Base-by-base conservation (phyloP, 805 yeast species). In the Yamadazyma nakazawae region DNA sequence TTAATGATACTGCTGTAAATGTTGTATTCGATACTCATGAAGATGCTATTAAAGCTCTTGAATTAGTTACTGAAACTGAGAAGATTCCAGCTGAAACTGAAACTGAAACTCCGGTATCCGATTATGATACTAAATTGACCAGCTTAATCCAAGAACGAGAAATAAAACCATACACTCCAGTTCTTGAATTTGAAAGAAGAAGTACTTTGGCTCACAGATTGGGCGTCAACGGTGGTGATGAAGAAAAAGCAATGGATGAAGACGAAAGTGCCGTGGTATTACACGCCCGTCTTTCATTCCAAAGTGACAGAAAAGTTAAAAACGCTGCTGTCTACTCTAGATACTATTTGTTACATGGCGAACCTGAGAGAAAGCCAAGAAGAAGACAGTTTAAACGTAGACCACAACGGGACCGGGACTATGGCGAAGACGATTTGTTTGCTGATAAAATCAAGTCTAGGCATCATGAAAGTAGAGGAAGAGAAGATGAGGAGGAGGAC, bases 301-400 rank as follows among this genome's bases (percentile, higher is more conserved):
- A 63, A 41, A 65, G 75, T 2, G 92, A 85, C 62, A 67, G 69
- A 39, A 85, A 85, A 54, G 75, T 75, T 13, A 70, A 70, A 45
- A 79, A 80, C 49, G 82, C 89, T 9, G 68, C 78, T 18, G 77
- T 71, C 12, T 75, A 74, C 45, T 82, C 88, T 17, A 63, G 86
- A 34, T 85, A 83, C 63, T 85, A 85, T 64, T 66, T 82, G 47
- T 58, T 81, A 14, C 84, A 85, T 53, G 92, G 92, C 3, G 90
- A 82, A 58, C 92, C 90, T 2, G 79, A 80, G 48, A 59, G 66
- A 58, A 67, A 54, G 56, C 76, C 61, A 4, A 38, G 48, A n/a
- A 49, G 48, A 41, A 28, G 32, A 9, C 32, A 28, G 32, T 28
- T 28, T 10, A 50, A 32, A 42, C 46, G 52, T 42, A 17, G 34